phyloP scores from a whole-genome alignment of 2,329 filamentous ascomycete species.

The Ceratocystis diversiconidia region DNA sequence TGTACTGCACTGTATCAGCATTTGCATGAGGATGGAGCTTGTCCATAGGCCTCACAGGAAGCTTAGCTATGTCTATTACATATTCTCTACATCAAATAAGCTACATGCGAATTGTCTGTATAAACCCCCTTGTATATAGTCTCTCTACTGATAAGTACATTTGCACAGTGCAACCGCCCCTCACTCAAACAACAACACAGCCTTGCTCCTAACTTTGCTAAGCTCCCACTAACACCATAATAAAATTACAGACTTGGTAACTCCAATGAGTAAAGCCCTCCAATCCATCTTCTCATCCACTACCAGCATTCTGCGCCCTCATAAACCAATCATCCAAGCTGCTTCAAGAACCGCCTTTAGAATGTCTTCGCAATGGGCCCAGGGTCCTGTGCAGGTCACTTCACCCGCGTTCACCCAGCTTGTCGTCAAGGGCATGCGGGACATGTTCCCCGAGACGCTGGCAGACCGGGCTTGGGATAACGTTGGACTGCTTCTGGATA shows the following conservation, averaged over 20 bases:
- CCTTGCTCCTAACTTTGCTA: neutral
- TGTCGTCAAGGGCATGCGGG: constrained; percentile 69
- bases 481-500: constrained; percentile 61
- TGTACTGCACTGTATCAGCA: neutral
- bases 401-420: constrained; percentile 31
- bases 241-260: neutral
- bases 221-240: neutral
- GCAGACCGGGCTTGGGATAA: constrained; percentile 93
- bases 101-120: neutral
- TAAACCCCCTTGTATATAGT: neutral
- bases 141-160: neutral
- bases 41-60: too few relatives aligned
- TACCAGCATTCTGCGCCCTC: neutral
- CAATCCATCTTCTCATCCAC: neutral
- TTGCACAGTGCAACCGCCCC: neutral
- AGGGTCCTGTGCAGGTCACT: constrained; percentile 11
- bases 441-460: constrained; percentile 75
- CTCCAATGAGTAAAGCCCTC: neutral
- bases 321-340: neutral
- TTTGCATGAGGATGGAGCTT: neutral
- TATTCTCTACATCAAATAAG: too few relatives aligned
- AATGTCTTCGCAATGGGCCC: constrained; percentile 8
- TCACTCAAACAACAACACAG: neutral
- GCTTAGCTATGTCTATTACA: too few relatives aligned
- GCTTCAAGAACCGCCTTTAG: neutral